These are phyloP conservation scores for Sphaerulina populicola DNA, from an alignment of 2,329 filamentous ascomycete species.

Conservation along the genomic window DNA sequence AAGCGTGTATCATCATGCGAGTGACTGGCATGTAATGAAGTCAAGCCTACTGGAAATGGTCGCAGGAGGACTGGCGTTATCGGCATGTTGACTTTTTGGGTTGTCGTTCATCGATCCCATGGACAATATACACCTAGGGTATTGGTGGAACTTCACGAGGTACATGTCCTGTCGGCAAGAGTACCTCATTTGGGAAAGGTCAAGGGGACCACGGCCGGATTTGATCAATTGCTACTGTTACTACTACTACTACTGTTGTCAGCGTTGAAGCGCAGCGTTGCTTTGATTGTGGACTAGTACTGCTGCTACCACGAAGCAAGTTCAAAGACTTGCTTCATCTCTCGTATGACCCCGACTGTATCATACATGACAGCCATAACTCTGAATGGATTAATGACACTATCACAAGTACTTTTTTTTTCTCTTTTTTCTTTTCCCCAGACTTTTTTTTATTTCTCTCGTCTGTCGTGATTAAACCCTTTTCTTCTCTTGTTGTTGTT, in stretches of 20 bases:
- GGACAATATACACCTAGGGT: background rate
- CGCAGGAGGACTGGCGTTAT: too few relatives aligned
- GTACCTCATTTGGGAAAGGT: background rate
- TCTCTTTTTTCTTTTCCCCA: too few relatives aligned
- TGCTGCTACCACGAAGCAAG: background rate
- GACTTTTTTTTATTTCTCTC: too few relatives aligned
- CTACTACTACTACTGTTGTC: background rate
- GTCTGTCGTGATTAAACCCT: too few relatives aligned
- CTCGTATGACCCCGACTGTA: background rate
- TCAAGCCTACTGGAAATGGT: too few relatives aligned
- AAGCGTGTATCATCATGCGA: too few relatives aligned
- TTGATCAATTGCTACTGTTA: background rate
- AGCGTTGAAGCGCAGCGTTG: conserved; percentile 8
- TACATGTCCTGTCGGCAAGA: background rate
- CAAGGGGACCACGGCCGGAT: background rate
- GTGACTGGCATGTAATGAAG: too few relatives aligned
- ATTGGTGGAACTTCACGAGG: background rate
- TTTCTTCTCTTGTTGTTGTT: too few relatives aligned
- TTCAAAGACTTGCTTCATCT: background rate
- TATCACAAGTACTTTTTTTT: too few relatives aligned
- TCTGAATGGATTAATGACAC: too few relatives aligned
- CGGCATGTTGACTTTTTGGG: too few relatives aligned
- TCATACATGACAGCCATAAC: background rate
- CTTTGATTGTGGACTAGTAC: background rate
- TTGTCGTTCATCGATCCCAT: too few relatives aligned